Base-by-base conservation (phyloP, 768 basidiomycete species). In the Mycena sanguinolenta region DNA sequence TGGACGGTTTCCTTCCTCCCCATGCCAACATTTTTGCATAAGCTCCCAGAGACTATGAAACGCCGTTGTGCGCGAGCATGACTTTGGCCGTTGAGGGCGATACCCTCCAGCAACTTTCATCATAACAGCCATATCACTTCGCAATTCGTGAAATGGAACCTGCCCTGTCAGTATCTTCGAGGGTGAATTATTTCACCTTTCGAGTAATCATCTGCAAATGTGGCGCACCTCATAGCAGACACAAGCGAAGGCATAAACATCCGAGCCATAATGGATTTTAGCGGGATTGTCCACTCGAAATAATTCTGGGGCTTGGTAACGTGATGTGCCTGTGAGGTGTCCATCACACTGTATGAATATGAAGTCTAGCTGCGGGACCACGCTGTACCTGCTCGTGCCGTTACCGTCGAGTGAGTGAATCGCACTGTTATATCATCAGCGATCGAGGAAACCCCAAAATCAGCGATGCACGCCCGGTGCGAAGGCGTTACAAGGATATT, bases 401-500 rank as follows among this genome's bases (percentile, higher is more conserved):
- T 67, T 3, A 72, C 63, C 32, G 74, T 78, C 16, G 73, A 74
- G 23, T 76, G 49, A 14, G 62, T 70, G 25, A 72, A 73, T 59
- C 64, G 73, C 21, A 77, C 52, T 2, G 75, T 72, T 38, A 70
- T 64, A 1, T 71, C 58, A 16, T 79, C 75, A 9, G 63, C 72
- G 14, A 81, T 72, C 4, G 75, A 78, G 0, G 82, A 79, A 9
- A 88, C 76, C 21, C 87, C 87, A 61, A 88, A 88, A 73, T 88
- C 87, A 30, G 87, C 83, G 4, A 88, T 78, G 63, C 85, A 86
- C 12, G 87, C 88, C 30, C 78, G 76, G 17, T 80, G 80, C 16
- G 78, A 70, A 6, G 73, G 77, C 7, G 83, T 84, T 21, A 88
- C 79, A 25, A 88, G 80, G 54, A 89, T 84, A 65, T 88, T 88